These are phyloP conservation scores for Wickerhamomyces sp. DNA, from an alignment of 1,139 yeast genomes.

Conservation along the genomic window DNA sequence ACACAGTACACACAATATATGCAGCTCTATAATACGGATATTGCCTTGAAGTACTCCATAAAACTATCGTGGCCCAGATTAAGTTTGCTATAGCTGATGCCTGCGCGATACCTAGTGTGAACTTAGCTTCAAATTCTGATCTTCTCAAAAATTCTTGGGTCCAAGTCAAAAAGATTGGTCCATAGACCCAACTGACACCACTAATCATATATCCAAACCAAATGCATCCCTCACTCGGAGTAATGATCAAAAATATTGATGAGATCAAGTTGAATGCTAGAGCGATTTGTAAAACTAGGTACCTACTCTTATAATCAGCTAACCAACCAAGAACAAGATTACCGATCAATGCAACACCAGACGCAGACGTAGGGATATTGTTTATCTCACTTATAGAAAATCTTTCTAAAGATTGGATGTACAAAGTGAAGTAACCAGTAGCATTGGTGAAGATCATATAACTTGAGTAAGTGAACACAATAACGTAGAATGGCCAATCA, in stretches of 20 bases:
- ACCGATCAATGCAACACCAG: slow-evolving; percentile 6
- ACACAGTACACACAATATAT: slow-evolving; percentile 1
- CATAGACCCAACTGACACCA: slow-evolving; percentile 6
- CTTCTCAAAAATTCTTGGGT: slow-evolving; percentile 4
- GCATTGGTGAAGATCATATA: slow-evolving; percentile 7
- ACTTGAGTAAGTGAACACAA: slow-evolving; percentile 5
- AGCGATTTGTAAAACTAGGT: slow-evolving; percentile 1
- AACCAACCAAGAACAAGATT: slow-evolving; percentile 5
- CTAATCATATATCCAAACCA: slow-evolving; percentile 6
- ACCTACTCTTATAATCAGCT: slow-evolving; percentile 5
- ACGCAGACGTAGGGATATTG: slow-evolving; percentile 6
- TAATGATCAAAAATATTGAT: slow-evolving; percentile 3
- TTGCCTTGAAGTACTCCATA: slow-evolving; percentile 4
- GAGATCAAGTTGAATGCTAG: slow-evolving; percentile 1
- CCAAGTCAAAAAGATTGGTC: slow-evolving; percentile 6
- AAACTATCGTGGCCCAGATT: slow-evolving; percentile 5
- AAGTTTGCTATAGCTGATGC: slow-evolving; percentile 5
- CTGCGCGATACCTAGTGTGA: slow-evolving; percentile 5
- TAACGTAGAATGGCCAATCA: slow-evolving; percentile 6
- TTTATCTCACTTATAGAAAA: slow-evolving; percentile 2
- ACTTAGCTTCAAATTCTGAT: slow-evolving; percentile 2
- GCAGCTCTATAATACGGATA: slow-evolving; percentile 6
- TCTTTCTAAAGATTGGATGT: slow-evolving; percentile 2
- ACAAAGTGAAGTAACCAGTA: slow-evolving; percentile 4
- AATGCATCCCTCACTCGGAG: slow-evolving; percentile 3